Base-by-base conservation (phyloP, 2,329 filamentous ascomycete species). In the Thielaviopsis musarum region DNA sequence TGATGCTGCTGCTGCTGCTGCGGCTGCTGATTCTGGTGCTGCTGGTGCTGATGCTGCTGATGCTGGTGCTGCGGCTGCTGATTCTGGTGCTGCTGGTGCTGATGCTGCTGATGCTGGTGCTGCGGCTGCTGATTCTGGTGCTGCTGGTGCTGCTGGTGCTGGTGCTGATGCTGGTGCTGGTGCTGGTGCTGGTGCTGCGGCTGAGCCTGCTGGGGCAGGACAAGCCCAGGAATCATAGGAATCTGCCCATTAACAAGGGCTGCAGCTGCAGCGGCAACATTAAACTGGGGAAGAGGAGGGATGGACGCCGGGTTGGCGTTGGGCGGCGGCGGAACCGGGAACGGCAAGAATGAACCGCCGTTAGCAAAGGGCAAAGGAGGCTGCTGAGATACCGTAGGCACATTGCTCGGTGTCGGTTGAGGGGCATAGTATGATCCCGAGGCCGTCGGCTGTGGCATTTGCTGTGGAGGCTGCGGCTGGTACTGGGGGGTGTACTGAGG, bases 1-100 rank as follows among this genome's bases (percentile, higher is more conserved):
- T 71, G 69, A 41, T 69, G 70, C 34, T 69, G 68, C 41, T 66
- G 48, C 69, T 68, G 61, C 65, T 49, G 59, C 9, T 53, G 59
- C n/a, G 34, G 56, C 13, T 61, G 62, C 28, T 55, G 67, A 61
- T 62, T 66, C 61, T 13, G 67, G 15, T 26, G 12, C 9, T 52
- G 41, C 26, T 28, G 15, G 45, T 49, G 21, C 21, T 24, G 52
- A 4, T 52, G n/a, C n/a, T n/a, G n/a, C n/a, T n/a, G n/a, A n/a
- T n/a, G n/a, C n/a, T n/a, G n/a, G n/a, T n/a, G n/a, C n/a, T n/a
- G n/a, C n/a, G n/a, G n/a, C n/a, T 56, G 67, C 61, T 62, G 66
- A 61, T 13, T 66, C 12, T 28, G 12, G 5, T 53, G 45, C 28
- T 51, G 19, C 21, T 26, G 53, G 4, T 52, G 59, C 28, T 60